phyloP scores from a whole-genome alignment of 371 early-diverging fungal genomes.

The Mucor plumbeus region DNA sequence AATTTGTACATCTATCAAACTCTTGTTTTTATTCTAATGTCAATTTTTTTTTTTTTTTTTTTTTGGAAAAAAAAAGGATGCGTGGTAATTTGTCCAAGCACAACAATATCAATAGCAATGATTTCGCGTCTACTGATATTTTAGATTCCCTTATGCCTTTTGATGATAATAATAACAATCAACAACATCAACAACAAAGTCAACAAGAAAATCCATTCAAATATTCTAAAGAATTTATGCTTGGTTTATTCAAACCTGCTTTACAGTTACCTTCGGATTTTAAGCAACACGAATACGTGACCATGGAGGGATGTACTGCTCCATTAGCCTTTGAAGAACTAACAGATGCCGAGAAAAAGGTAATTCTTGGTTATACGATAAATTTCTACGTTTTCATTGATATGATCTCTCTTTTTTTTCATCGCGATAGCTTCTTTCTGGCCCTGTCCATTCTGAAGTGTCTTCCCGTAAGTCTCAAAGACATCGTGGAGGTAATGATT shows the following conservation, averaged over 20 bases:
- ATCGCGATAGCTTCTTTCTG: conserved; percentile 47
- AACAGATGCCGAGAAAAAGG: conserved; percentile 74
- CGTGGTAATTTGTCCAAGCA: conserved; percentile 48
- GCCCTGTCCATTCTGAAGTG: conserved; percentile 60
- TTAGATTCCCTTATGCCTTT: conserved; percentile 24
- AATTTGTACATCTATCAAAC: conserved; percentile 21
- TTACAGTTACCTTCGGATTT: conserved; percentile 67
- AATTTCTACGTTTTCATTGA: neutral
- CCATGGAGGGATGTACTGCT: conserved; percentile 61
- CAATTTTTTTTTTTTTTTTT: conserved; percentile 12
- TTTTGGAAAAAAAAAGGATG: conserved; percentile 38
- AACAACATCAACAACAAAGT: conserved; percentile 19
- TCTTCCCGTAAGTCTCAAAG: conserved; percentile 46
- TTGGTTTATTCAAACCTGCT: conserved; percentile 71
- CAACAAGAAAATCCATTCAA: conserved; percentile 59
- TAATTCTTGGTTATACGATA: conserved; percentile 24
- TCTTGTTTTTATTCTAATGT: neutral
- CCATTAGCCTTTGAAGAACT: conserved; percentile 71
- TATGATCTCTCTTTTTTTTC: neutral
- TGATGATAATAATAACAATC: conserved; percentile 10
- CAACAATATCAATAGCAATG: conserved; percentile 28
- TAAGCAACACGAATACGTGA: conserved; percentile 75
- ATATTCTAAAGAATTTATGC: conserved; percentile 84
- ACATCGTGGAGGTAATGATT: conserved; percentile 32
- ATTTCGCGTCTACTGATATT: conserved; percentile 19